Base-by-base conservation (phyloP, 805 yeast genomes). In the Barnettozyma californica region DNA sequence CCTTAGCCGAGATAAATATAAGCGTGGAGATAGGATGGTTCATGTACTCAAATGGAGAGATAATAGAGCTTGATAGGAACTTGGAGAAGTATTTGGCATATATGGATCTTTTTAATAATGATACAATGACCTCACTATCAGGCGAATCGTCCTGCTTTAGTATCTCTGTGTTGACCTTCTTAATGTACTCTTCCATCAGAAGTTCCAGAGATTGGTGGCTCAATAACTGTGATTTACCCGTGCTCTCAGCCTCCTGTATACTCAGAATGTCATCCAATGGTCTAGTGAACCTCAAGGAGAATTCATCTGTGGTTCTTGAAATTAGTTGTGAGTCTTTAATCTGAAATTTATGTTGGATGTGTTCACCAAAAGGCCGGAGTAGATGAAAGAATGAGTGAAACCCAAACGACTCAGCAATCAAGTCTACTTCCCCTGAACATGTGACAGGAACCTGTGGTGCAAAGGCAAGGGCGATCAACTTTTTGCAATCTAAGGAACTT, bases 11-110 rank as follows among this genome's bases (percentile, higher is more conserved):
- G 4, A 89, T 70, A 1, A 83, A 82, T 44, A 89, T 73, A 13
- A 92, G 62, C 38, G 90, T 85, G 2, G 87, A 76, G 2, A 89
- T 77, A 0, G 97, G 97, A 61, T 91, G 97, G 55, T 86, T 83
- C 63, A 90, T 82, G 5, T 89, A 83, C 64, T 92, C 97, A 61
- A 87, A 88, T 2, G 92, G 82, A 2, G 87, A 80, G 9, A 87
- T 66, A 8, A 75, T 74, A 13, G 78, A 74, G 11, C 84, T 73
- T 4, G 88, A 74, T 8, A 85, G 68, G 38, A 85, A 59, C 53
- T 80, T 76, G 27, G 81, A 73, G 54, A 85, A 73, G 53, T 81
- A 73, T 45, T 75, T 77, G 52, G 78, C 67, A 60, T 83, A 87
- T 9, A 83, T 66, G 4, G 78, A 71, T 46, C 71, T 71, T 45